These are phyloP conservation scores for Metschnikowia rubicola DNA, from an alignment of 805 yeast species.

Conservation along the genomic window DNA sequence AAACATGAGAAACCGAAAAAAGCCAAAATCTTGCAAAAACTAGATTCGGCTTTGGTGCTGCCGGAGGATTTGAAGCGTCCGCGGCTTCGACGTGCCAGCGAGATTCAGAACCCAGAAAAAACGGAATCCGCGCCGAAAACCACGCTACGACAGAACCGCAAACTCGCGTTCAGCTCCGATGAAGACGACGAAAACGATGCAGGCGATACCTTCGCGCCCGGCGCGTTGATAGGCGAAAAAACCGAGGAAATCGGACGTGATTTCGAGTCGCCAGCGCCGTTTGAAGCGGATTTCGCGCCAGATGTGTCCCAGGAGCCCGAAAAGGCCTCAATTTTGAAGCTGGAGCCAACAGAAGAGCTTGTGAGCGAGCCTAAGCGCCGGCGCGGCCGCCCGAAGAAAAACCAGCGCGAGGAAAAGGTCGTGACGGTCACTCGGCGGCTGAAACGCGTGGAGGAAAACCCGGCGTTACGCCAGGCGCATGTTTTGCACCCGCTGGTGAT, in stretches of 20 bases:
- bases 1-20: neutral
- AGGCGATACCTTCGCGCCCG: neutral
- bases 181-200: conserved; percentile 14
- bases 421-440: conserved; percentile 15
- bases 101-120: no score
- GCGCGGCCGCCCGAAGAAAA: conserved; percentile 18
- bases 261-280: no score
- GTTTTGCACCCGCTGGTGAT: conserved; percentile 2
- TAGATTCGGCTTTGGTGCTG: conserved; percentile 26
- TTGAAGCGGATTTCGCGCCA: neutral
- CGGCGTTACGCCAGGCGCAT: conserved; percentile 10
- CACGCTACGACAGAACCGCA: conserved; percentile 4
- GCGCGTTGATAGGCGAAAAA: no score
- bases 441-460: conserved; percentile 14
- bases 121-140: no score
- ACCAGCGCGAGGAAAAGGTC: conserved; percentile 10
- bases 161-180: conserved; percentile 13
- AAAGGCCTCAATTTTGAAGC: neutral
- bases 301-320: neutral
- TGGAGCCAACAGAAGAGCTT: no score
- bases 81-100: conserved; percentile 8
- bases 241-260: no score
- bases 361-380: conserved; percentile 9
- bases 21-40: conserved; percentile 8
- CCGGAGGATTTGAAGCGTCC: conserved; percentile 21